phyloP scores from a whole-genome alignment of 768 basidiomycete species.

The Boletus sp. region DNA sequence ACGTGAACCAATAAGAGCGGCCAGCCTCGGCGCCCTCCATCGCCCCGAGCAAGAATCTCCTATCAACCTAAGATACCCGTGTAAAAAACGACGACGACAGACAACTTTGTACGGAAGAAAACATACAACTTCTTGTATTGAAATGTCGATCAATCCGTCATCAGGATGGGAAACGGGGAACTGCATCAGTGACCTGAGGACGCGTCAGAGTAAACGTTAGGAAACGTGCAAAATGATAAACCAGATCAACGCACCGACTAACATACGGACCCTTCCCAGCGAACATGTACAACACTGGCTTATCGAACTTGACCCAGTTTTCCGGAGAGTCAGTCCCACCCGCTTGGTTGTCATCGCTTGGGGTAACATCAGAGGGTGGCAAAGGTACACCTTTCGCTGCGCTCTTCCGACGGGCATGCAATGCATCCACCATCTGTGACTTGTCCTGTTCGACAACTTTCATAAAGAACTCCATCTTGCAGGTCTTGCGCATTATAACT shows the following conservation, averaged over 20 bases:
- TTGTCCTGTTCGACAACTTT: constrained; percentile 73
- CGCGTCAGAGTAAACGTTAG: not conserved
- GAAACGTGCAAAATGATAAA: not conserved
- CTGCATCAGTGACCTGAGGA: constrained; percentile 65
- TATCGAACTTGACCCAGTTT: constrained; percentile 69
- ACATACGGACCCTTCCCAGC: constrained; percentile 81
- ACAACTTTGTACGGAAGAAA: not conserved
- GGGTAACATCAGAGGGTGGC: constrained; percentile 10
- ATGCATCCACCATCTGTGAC: constrained; percentile 56
- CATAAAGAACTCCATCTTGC: constrained; percentile 66
- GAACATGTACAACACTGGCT: constrained; percentile 65
- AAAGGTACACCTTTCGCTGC: constrained; percentile 12
- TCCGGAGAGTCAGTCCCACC: constrained; percentile 37
- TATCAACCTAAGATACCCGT: constrained; percentile 24
- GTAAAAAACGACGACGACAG: not conserved
- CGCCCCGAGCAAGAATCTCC: constrained; percentile 47
- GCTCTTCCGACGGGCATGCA: constrained; percentile 37
- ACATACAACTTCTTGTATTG: constrained; percentile 59
- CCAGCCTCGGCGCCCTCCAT: constrained; percentile 65
- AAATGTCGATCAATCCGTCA: constrained; percentile 75
- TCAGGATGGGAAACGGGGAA: constrained; percentile 80
- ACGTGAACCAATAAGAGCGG: constrained; percentile 55
- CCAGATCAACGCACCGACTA: constrained; percentile 42
- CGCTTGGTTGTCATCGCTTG: constrained; percentile 10
- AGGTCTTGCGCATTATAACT: constrained; percentile 63